Conservation (phyloP, 768 basidiomycete genomes). For the Collybiopsis luxurians region DNA sequence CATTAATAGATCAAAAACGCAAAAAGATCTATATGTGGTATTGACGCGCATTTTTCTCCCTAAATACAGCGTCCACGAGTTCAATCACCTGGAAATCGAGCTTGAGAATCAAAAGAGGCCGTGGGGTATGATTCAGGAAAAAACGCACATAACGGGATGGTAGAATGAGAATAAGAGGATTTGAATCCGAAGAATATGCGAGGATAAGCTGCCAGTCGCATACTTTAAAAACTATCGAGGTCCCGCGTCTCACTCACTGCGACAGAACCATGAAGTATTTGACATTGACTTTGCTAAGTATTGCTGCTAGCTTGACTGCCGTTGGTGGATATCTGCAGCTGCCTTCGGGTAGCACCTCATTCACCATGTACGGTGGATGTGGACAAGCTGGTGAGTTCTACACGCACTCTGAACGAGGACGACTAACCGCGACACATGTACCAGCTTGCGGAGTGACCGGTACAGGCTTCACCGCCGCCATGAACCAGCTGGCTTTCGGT, state of each 20-base stretch:
- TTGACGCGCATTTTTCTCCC: too few relatives aligned
- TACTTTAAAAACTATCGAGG: not conserved
- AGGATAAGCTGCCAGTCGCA: not conserved
- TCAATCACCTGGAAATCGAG: too few relatives aligned
- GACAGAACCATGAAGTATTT: not conserved
- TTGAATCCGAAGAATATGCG: not conserved
- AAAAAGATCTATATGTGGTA: too few relatives aligned
- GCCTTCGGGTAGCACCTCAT: slow-evolving; percentile 49
- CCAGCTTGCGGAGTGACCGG: slow-evolving; percentile 46
- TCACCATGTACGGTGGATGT: slow-evolving; percentile 56
- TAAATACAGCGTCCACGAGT: too few relatives aligned
- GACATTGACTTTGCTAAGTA: not conserved
- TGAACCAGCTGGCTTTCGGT: slow-evolving; percentile 57
- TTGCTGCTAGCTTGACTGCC: not conserved
- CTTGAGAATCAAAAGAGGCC: too few relatives aligned
- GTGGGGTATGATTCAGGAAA: not conserved
- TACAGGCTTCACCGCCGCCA: slow-evolving; percentile 39
- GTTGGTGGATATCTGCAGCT: slow-evolving; percentile 47
- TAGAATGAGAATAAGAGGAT: not conserved
- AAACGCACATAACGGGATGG: not conserved
- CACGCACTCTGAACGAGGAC: not conserved
- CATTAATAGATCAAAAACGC: too few relatives aligned
- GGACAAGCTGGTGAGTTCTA: slow-evolving; percentile 37
- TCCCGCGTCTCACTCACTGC: not conserved
- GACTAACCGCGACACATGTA: not conserved